A percentile compares a stretch with the other conserved stretches of the same genome.
phyloP scores from a whole-genome alignment of 306 rosid species.

The Cotoneaster glaucophyllus region DNA sequence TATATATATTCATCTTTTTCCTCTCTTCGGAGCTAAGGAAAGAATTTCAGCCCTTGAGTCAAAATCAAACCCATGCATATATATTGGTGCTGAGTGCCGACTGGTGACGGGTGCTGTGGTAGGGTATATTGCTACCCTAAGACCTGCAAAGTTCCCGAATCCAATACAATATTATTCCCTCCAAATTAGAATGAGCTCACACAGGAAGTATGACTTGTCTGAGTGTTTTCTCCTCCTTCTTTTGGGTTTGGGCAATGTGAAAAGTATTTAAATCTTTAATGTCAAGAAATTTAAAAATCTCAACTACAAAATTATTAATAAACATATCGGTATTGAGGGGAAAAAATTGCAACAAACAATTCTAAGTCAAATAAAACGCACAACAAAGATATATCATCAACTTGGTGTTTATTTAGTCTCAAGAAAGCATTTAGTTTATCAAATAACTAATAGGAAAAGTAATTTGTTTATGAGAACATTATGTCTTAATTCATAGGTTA shows the following conservation, averaged over 20 bases:
- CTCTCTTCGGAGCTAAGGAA: constrained; percentile 38
- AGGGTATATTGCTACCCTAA: neutral
- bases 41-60: constrained; percentile 18
- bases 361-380: too few relatives aligned
- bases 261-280: neutral
- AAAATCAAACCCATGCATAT: constrained; percentile 1
- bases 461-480: too few relatives aligned
- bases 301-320: neutral
- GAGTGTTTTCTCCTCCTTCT: neutral
- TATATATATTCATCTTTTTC: neutral
- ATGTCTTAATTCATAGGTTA: too few relatives aligned
- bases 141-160: neutral
- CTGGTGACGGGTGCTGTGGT: neutral
- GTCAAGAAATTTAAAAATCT: neutral
- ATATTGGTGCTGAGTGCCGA: neutral
- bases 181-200: neutral
- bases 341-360: too few relatives aligned
- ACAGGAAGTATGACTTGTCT: neutral
- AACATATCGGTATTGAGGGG: neutral
- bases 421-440: neutral
- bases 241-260: neutral
- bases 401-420: neutral
- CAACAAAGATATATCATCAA: neutral
- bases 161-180: neutral
- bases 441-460: too few relatives aligned